Evolutionary conservation across 75 land plant genomes (phyloP), one percentile per base, ranked within the genome.

Genomic region (Picea glauca): DNA sequence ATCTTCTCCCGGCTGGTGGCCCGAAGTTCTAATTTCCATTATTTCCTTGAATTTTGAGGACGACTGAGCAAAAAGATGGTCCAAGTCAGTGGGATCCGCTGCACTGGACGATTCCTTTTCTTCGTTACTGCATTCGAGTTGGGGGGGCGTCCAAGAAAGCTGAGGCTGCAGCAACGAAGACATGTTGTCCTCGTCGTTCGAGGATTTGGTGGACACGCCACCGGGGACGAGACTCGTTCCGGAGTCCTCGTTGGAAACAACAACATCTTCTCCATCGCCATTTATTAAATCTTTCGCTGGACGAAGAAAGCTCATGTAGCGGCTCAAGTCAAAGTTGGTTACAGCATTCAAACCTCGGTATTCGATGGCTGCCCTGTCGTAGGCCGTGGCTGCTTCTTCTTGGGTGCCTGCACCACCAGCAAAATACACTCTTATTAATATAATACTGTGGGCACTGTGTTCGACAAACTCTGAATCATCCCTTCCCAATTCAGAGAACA

Each of bases 311-410:
- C 84, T 81, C 54, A 89, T 82, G 80, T 91, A 91, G 66, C 89
- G 91, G 77, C 89, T 91, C 18, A 91, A 82, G 60, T 91, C 89
- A 77, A 91, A 91, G 77, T 91, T 91, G 20, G 93, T 91, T 30
- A 91, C 93, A 4, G 93, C 91, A 61, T 91, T 91, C 8, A 89
- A 79, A 4, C 93, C 93, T 23, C 93, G 84, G 78, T 87, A 85
- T 72, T 87, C 84, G 33, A 91, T 91, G 40, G 93, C 93, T 18
- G 93, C 93, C 86, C 81, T 85, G 78, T 91, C 93, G 63, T 91
- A 91, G 6, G 93, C 93, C 17, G 80, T 81, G n/a, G 93, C 93
- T 4, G 93, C 93, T 72, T 91, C 93, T 70, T 91, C 93, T 75
- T 91, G 93, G 0, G 93, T 89, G 38, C 92, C 93, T 91, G 40